Evolutionary conservation across 192 early-diverging fungal species (phyloP).

Genomic region (Gryganskiella cystojenkinii): DNA sequence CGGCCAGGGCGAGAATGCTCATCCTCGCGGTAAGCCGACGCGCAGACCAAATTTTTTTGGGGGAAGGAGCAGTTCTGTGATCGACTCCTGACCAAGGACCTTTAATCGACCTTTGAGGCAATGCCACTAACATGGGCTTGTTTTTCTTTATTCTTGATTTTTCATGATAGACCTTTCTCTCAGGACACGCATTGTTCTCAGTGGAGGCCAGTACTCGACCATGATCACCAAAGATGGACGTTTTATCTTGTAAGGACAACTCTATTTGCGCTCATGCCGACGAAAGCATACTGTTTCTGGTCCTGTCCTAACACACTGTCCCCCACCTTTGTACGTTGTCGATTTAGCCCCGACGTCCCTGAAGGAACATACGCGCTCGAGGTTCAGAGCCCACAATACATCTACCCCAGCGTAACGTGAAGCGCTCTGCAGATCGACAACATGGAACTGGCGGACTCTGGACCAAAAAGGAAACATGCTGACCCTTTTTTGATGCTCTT

Average conservation of each 20-base stretch:
- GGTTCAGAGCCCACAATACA: constrained; percentile 60
- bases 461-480: neutral
- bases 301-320: neutral
- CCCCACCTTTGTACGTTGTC: constrained; percentile 1
- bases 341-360: constrained; percentile 57
- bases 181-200: constrained; percentile 53
- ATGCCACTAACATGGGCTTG: neutral
- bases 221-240: constrained; percentile 56
- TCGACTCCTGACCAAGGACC: neutral
- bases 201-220: constrained; percentile 58
- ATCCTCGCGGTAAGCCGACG: constrained; percentile 20
- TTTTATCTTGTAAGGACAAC: constrained; percentile 57
- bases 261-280: neutral
- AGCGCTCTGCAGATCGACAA: too few relatives aligned
- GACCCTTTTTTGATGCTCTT: neutral
- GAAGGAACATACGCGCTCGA: constrained; percentile 65
- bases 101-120: neutral
- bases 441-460: neutral
- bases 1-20: constrained; percentile 20
- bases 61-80: neutral
- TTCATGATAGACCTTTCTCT: constrained; percentile 37
- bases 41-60: neutral
- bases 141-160: neutral
- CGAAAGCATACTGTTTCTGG: neutral
- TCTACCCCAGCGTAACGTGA: constrained; percentile 61